Conservation (phyloP, 2,329 filamentous ascomycete species). For the Atkinsonella hypoxylon region DNA sequence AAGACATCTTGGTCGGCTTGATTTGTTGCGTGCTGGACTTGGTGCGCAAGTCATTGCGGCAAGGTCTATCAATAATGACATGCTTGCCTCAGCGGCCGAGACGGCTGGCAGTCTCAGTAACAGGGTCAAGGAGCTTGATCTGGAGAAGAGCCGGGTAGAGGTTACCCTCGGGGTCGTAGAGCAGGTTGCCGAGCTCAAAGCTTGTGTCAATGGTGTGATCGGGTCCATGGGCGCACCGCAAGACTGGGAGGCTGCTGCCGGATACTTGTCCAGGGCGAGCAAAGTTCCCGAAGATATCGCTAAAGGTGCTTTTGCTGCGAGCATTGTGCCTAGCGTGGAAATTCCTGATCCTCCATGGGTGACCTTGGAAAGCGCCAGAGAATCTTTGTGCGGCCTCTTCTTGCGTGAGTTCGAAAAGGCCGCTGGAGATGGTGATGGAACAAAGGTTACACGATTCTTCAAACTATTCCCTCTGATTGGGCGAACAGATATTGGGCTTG, state of each 20-base stretch:
- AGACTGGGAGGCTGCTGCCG: constrained; percentile 95
- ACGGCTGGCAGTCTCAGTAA: constrained; percentile 78
- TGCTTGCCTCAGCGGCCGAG: constrained; percentile 75
- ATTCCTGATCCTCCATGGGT: constrained; percentile 83
- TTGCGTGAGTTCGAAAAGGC: constrained; percentile 91
- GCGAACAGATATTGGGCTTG: constrained; percentile 74
- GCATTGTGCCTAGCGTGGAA: constrained; percentile 90
- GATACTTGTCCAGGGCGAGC: constrained; percentile 72
- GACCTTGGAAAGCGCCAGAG: constrained; percentile 76
- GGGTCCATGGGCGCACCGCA: constrained; percentile 96
- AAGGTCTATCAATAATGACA: constrained; percentile 73
- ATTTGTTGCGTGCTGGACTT: constrained; percentile 78
- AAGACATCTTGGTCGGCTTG: constrained; percentile 75
- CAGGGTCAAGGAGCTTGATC: constrained; percentile 76
- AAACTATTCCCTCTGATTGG: constrained; percentile 95
- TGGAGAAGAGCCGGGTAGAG: constrained; percentile 85
- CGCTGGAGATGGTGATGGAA: constrained; percentile 72
- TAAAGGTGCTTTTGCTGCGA: constrained; percentile 74
- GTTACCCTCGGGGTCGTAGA: constrained; percentile 86
- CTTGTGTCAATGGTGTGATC: constrained; percentile 86
- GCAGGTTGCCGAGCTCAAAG: constrained; percentile 92
- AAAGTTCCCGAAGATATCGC: constrained; percentile 72
- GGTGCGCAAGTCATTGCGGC: constrained; percentile 78
- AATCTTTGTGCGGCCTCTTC: constrained; percentile 83
- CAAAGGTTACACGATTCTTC: constrained; percentile 90